phyloP scores from a whole-genome alignment of 176 grass and related monocot genomes.

The Olyra latifolia region DNA sequence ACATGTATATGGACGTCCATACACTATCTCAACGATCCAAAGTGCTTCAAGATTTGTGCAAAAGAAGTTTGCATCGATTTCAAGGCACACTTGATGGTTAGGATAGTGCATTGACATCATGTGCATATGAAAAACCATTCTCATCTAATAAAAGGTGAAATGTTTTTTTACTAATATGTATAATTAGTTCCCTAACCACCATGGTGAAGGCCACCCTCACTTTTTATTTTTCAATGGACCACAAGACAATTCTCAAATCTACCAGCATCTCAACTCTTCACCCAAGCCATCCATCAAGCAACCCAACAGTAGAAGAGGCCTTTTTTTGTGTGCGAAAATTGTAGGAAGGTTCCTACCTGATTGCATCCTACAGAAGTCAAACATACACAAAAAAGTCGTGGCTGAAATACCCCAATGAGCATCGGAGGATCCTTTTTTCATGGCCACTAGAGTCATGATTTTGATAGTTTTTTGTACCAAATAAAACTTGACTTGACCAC shows the following conservation, averaged over 20 bases:
- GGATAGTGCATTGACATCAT: no score
- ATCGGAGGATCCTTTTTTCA: constrained; percentile 30
- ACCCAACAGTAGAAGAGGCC: constrained; percentile 4
- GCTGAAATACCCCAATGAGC: constrained; percentile 7
- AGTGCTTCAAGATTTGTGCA: no score
- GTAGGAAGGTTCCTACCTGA: constrained; percentile 18
- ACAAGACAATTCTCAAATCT: constrained; percentile 22
- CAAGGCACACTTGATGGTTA: no score
- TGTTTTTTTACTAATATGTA: neutral
- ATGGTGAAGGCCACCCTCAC: neutral
- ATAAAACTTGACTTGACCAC: constrained; percentile 23
- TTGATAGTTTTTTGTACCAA: neutral
- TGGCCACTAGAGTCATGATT: constrained; percentile 11
- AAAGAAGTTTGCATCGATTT: no score
- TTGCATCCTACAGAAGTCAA: constrained; percentile 41
- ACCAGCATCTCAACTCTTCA: constrained; percentile 21
- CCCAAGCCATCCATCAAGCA: constrained; percentile 1
- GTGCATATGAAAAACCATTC: no score
- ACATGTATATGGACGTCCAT: no score
- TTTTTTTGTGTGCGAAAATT: constrained; percentile 23
- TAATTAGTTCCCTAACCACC: constrained; percentile 6
- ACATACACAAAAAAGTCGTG: constrained; percentile 10
- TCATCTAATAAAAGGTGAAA: no score
- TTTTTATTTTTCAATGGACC: constrained; percentile 22
- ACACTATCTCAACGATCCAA: no score